phyloP scores from a whole-genome alignment of 352 stramenopile species.

The Aphanomyces invadans region DNA sequence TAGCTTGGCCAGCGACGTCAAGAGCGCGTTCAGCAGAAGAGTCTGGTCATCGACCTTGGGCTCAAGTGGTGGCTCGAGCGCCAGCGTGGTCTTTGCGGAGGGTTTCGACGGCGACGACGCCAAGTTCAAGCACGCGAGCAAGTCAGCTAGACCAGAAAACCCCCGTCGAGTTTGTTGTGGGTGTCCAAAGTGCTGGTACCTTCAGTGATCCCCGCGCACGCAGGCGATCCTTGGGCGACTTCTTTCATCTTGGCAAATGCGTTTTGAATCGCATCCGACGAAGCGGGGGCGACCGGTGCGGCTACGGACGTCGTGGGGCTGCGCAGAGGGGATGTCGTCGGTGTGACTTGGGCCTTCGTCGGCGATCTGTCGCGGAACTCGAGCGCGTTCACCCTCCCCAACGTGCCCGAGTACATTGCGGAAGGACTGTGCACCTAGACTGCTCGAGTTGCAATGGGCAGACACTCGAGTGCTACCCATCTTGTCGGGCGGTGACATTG shows the following conservation, averaged over 20 bases:
- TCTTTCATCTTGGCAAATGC: slow-evolving; percentile 15
- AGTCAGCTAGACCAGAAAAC: not conserved
- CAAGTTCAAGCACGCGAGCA: slow-evolving; percentile 9
- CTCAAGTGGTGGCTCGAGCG: not conserved
- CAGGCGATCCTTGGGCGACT: slow-evolving; percentile 4
- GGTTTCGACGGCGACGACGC: not conserved
- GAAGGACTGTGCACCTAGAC: not conserved
- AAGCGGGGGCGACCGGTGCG: not conserved
- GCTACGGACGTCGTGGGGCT: not conserved
- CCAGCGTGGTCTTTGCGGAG: not conserved
- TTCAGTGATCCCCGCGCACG: not conserved
- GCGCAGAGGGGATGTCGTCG: not conserved
- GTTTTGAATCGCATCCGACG: not conserved
- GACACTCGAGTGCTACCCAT: not conserved
- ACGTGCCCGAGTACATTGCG: slow-evolving; percentile 11
- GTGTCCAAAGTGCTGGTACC: too few relatives aligned
- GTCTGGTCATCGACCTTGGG: not conserved
- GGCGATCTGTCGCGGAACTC: slow-evolving; percentile 10
- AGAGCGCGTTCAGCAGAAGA: slow-evolving; percentile 1
- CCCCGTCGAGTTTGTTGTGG: too few relatives aligned
- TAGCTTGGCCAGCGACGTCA: slow-evolving; percentile 2
- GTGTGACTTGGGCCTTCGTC: not conserved
- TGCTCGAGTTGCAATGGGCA: not conserved
- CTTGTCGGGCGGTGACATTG: not conserved
- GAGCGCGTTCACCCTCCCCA: slow-evolving; percentile 16